phyloP scores from a whole-genome alignment of 176 grass and related monocot species.

The bread wheat (Triticum aestivum) region IWGSC_CS_RefSeq_v2.1 NC_057808.1:43594101-43594600 shows the following conservation, averaged over 20 bases:
- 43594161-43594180: too few species aligned
- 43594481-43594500: not conserved
- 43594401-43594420: slow-evolving; percentile 4
- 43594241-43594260: slow-evolving; percentile 12
- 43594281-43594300: not conserved
- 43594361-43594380: slow-evolving; percentile 38
- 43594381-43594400: slow-evolving; percentile 14
- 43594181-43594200: not conserved
- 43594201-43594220: not conserved
- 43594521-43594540: not conserved
- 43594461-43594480: slow-evolving; percentile 20
- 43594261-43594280: slow-evolving; percentile 19
- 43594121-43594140: too few species aligned
- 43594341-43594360: slow-evolving; percentile 28
- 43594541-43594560: not conserved
- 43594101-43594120: too few species aligned
- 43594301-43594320: slow-evolving; percentile 20
- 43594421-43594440: slow-evolving; percentile 2
- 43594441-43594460: not conserved
- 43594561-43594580: not conserved
- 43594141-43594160: too few species aligned
- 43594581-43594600: not conserved
- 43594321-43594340: slow-evolving; percentile 34
- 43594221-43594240: not conserved
- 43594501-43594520: not conserved